Conservation (phyloP, 345 rosid genomes). For the Limnanthes douglasii region DNA sequence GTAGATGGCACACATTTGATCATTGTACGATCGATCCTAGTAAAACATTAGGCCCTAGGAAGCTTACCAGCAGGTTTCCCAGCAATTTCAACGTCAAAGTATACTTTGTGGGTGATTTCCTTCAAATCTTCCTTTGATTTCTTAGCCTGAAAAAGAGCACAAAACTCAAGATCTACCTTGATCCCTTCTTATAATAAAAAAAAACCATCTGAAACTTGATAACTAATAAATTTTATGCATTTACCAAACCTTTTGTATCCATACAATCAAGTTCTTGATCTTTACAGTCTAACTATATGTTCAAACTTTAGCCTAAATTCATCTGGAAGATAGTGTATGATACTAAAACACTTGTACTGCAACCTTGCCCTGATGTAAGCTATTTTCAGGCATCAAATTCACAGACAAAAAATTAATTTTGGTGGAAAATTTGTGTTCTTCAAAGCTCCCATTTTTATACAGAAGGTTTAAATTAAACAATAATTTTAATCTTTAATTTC, state of each 20-base stretch:
- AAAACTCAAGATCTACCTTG: neutral
- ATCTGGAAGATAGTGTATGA: too few species aligned
- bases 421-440: too few species aligned
- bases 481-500: too few species aligned
- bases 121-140: constrained; percentile 39
- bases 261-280: neutral
- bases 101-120: constrained; percentile 80
- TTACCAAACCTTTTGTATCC: constrained; percentile 1
- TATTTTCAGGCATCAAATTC: too few species aligned
- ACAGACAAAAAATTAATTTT: too few species aligned
- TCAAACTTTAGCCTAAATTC: too few species aligned
- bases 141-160: constrained; percentile 43
- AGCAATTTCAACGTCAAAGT: constrained; percentile 75
- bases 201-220: neutral
- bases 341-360: too few species aligned
- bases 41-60: neutral
- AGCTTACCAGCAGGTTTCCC: constrained; percentile 86
- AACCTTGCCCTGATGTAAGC: too few species aligned
- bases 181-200: neutral
- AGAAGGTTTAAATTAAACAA: too few species aligned
- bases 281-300: neutral
- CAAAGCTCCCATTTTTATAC: too few species aligned
- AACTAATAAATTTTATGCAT: neutral
- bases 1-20: too few species aligned
- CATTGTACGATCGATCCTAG: too few species aligned